Conservation (phyloP, 257 asterid genomes). For the Solanum pinnatisectum region DNA sequence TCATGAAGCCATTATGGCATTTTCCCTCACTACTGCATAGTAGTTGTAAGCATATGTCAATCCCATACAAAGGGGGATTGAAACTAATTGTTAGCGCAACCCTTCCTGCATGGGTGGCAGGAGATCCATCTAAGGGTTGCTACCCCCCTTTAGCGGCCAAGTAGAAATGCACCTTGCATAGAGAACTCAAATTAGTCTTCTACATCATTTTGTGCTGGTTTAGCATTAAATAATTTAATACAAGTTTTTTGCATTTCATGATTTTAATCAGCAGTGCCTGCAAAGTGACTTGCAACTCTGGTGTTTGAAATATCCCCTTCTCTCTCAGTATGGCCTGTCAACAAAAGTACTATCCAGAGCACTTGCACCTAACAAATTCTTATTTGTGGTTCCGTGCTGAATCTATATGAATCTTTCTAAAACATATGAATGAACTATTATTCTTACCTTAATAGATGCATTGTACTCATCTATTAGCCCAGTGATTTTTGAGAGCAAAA, state of each 20-base stretch:
- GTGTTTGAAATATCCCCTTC: background rate
- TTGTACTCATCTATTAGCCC: constrained; percentile 30
- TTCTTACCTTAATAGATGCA: constrained; percentile 33
- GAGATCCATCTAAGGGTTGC: background rate
- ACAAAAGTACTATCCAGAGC: background rate
- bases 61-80: background rate
- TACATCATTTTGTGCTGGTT: background rate
- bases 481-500: constrained; percentile 36
- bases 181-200: background rate
- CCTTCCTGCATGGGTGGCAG: background rate
- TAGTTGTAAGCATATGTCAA: background rate
- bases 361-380: background rate
- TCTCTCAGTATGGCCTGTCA: background rate
- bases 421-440: background rate
- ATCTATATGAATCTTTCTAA: background rate
- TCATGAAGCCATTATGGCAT: background rate
- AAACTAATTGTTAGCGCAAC: background rate
- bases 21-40: background rate
- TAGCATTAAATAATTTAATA: background rate
- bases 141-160: background rate
- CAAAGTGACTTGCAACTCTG: background rate
- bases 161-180: background rate
- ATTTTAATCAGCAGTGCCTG: background rate
- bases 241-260: background rate
- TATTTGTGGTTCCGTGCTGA: background rate